phyloP scores from a whole-genome alignment of 352 stramenopile species.

The Phytophthora sojae region DNA sequence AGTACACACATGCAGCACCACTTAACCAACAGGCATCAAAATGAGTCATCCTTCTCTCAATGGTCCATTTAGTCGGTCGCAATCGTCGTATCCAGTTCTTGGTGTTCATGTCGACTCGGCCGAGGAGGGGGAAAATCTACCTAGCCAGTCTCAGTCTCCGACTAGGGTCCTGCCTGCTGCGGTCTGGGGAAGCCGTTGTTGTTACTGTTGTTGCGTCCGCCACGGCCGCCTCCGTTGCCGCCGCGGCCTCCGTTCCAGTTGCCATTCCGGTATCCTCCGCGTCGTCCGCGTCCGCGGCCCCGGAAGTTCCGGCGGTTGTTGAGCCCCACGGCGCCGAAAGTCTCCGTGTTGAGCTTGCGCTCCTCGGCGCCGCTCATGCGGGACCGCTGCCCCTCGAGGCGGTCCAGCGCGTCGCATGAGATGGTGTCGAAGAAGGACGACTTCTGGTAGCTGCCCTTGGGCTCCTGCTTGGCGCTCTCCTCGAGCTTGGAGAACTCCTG shows the following conservation, averaged over 20 bases:
- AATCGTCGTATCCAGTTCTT: constrained; percentile 23
- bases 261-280: constrained; percentile 45
- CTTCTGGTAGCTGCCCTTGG: constrained; percentile 86
- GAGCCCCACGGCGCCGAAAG: constrained; percentile 85
- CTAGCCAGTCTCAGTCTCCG: constrained; percentile 6
- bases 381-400: constrained; percentile 71
- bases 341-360: constrained; percentile 91
- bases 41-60: constrained; percentile 8
- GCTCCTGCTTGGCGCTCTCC: constrained; percentile 37
- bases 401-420: constrained; percentile 88
- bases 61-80: constrained; percentile 20
- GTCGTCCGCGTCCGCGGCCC: constrained; percentile 57
- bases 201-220: constrained; percentile 21
- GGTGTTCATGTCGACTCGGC: neutral
- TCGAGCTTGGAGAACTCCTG: constrained; percentile 81
- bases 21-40: too few relatives aligned
- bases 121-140: neutral
- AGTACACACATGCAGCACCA: neutral
- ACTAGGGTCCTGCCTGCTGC: constrained; percentile 32
- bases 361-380: constrained; percentile 80
- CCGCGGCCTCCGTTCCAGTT: constrained; percentile 47
- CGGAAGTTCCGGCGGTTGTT: constrained; percentile 88
- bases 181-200: constrained; percentile 28
- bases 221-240: constrained; percentile 29
- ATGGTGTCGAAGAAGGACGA: constrained; percentile 93